These are phyloP conservation scores for Populus hybrid DNA, from an alignment of 441 rosid genomes.

Conservation along the genomic window DNA sequence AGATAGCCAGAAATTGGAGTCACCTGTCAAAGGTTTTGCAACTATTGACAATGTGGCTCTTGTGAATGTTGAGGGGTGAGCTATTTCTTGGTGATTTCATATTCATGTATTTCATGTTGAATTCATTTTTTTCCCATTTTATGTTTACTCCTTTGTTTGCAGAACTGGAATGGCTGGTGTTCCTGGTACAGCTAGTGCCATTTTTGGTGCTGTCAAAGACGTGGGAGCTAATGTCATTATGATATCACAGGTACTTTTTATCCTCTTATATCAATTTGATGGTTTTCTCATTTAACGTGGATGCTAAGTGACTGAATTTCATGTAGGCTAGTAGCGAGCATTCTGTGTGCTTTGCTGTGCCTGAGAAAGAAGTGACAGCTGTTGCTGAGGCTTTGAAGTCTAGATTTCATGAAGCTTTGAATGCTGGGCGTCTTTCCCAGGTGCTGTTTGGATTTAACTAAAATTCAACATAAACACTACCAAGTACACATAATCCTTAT, in stretches of 20 bases:
- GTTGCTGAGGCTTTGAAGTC: constrained; percentile 79
- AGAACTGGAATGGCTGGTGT: constrained; percentile 99
- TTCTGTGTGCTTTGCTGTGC: constrained; percentile 95
- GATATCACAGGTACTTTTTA: constrained; percentile 78
- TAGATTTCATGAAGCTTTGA: constrained; percentile 77
- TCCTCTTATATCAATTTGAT: constrained; percentile 15
- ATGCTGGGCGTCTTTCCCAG: constrained; percentile 97
- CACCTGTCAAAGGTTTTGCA: constrained; percentile 90
- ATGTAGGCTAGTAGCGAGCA: constrained; percentile 94
- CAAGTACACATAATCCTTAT: background rate
- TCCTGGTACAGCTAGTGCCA: constrained; percentile 94
- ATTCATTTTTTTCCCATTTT: background rate
- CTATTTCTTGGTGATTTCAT: constrained; percentile 15
- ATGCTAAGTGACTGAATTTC: constrained; percentile 27
- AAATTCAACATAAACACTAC: background rate
- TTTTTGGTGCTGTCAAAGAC: constrained; percentile 93
- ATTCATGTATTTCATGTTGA: constrained; percentile 7
- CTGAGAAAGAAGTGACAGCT: constrained; percentile 87
- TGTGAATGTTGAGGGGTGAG: constrained; percentile 97
- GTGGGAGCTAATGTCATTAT: constrained; percentile 97
- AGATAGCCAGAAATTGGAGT: constrained; percentile 42
- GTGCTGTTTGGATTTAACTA: constrained; percentile 24
- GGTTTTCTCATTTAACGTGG: constrained; percentile 10
- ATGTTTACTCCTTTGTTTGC: constrained; percentile 17
- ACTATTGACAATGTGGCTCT: constrained; percentile 94